Percentiles rank a stretch among this genome's conserved stretches.
Conservation (phyloP, 768 basidiomycete genomes). For the Daedalea quercina region DNA sequence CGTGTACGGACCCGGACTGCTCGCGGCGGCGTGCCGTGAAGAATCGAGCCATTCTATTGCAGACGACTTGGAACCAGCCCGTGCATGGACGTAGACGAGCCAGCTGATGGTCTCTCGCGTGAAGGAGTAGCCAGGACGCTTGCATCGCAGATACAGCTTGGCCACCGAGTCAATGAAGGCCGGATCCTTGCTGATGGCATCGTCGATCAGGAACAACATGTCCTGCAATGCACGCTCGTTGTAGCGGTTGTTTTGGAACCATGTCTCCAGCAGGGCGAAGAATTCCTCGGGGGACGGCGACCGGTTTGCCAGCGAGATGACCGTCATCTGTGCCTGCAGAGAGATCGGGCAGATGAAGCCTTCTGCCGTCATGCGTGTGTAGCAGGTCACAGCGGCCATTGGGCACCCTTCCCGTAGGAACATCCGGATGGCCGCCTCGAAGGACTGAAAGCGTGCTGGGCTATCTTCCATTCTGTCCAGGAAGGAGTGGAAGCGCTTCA, state of each 20-base stretch:
- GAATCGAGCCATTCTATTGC: conserved; percentile 22
- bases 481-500: not conserved
- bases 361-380: conserved; percentile 34
- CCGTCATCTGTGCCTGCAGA: conserved; percentile 36
- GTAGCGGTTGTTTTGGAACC: conserved; percentile 13
- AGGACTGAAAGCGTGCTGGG: conserved; percentile 15
- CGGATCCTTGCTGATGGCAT: conserved; percentile 11
- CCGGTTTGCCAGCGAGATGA: conserved; percentile 23
- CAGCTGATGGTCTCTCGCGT: conserved; percentile 9
- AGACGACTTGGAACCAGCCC: conserved; percentile 25
- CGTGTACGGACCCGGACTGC: conserved; percentile 26
- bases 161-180: conserved; percentile 12
- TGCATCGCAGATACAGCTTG: conserved; percentile 6
- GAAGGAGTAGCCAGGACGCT: conserved; percentile 7
- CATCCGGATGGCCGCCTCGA: conserved; percentile 32
- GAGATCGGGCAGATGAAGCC: conserved; percentile 31
- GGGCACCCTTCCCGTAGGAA: conserved; percentile 34
- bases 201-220: conserved; percentile 32
- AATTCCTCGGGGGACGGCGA: conserved; percentile 14
- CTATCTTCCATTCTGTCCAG: not conserved
- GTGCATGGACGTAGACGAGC: conserved; percentile 23
- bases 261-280: conserved; percentile 9
- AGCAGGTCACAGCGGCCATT: conserved; percentile 32
- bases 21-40: not conserved
- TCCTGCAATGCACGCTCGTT: conserved; percentile 15